phyloP scores from a whole-genome alignment of 139 green algal genomes.

The Picochlorum sp. region DNA sequence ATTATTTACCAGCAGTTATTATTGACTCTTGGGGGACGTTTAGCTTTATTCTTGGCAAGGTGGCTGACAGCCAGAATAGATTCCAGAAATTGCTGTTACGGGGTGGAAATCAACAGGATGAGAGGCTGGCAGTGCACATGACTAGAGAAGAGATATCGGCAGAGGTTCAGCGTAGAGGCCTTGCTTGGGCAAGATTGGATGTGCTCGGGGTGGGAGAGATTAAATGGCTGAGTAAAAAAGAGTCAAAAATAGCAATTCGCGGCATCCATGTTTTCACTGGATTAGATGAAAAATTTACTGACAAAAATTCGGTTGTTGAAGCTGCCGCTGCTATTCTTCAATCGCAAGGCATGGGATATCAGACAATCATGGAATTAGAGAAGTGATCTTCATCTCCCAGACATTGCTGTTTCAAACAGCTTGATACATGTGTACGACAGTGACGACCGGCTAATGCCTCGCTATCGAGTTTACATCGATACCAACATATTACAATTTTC shows the following conservation, averaged over 20 bases:
- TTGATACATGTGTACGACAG: not conserved
- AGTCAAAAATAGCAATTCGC: slow-evolving; percentile 22
- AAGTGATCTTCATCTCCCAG: not conserved
- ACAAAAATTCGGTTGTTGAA: not conserved
- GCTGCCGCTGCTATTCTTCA: slow-evolving; percentile 4
- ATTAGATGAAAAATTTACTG: slow-evolving; percentile 5
- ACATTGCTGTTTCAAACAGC: too few species aligned
- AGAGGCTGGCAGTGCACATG: slow-evolving; percentile 32
- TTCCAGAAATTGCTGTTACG: slow-evolving; percentile 54
- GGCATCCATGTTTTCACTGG: not conserved
- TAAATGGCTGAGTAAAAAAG: slow-evolving; percentile 48
- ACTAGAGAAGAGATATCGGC: slow-evolving; percentile 17
- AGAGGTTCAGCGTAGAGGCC: slow-evolving; percentile 6
- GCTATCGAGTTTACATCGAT: not conserved
- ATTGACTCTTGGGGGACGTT: slow-evolving; percentile 59
- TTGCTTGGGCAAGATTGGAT: slow-evolving; percentile 32
- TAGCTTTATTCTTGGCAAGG: slow-evolving; percentile 40
- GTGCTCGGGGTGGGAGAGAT: slow-evolving; percentile 51
- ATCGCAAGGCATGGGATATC: not conserved
- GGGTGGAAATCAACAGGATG: slow-evolving; percentile 43
- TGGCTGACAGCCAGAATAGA: slow-evolving; percentile 31
- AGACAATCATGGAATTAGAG: not conserved
- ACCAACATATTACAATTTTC: not conserved
- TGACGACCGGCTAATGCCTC: not conserved
- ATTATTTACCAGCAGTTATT: slow-evolving; percentile 39